These are phyloP conservation scores for Rutstroemia sp. DNA, from an alignment of 2,329 filamentous ascomycete genomes.

Conservation along the genomic window DNA sequence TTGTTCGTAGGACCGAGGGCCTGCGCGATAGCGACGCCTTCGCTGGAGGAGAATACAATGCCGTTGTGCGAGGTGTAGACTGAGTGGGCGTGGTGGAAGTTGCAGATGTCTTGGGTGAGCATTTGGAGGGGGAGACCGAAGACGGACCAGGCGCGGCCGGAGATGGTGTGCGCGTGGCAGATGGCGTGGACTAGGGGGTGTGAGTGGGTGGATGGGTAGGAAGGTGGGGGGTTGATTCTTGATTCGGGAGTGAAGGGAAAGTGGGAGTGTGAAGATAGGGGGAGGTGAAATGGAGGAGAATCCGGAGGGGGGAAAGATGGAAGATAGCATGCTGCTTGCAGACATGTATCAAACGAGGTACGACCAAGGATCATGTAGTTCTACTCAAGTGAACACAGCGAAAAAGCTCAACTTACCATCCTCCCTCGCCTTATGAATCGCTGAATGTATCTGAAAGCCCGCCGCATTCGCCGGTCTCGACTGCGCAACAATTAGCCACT, in stretches of 20 bases:
- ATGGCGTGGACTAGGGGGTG: constrained; percentile 44
- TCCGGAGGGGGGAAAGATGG: neutral
- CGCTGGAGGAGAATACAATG: constrained; percentile 54
- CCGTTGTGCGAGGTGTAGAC: constrained; percentile 60
- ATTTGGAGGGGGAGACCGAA: constrained; percentile 62
- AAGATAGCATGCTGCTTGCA: too few species aligned
- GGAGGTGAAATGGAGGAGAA: neutral
- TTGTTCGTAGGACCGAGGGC: constrained; percentile 52
- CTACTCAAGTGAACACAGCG: neutral
- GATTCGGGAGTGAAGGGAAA: too few species aligned
- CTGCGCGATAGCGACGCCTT: constrained; percentile 56
- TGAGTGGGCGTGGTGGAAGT: constrained; percentile 56
- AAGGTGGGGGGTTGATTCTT: too few species aligned
- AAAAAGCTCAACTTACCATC: constrained; percentile 34
- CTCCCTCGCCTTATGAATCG: constrained; percentile 57
- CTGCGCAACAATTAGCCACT: constrained; percentile 4
- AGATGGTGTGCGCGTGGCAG: constrained; percentile 60
- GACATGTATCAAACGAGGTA: too few species aligned
- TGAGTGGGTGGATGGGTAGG: neutral
- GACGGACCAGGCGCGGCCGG: constrained; percentile 44
- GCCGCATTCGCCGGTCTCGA: constrained; percentile 56
- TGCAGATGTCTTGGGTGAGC: constrained; percentile 61
- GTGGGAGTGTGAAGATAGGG: neutral
- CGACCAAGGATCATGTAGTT: neutral
- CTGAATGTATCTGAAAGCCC: constrained; percentile 63